phyloP scores from a whole-genome alignment of 2,329 filamentous ascomycete genomes.

The Aureobasidium sp. region DNA sequence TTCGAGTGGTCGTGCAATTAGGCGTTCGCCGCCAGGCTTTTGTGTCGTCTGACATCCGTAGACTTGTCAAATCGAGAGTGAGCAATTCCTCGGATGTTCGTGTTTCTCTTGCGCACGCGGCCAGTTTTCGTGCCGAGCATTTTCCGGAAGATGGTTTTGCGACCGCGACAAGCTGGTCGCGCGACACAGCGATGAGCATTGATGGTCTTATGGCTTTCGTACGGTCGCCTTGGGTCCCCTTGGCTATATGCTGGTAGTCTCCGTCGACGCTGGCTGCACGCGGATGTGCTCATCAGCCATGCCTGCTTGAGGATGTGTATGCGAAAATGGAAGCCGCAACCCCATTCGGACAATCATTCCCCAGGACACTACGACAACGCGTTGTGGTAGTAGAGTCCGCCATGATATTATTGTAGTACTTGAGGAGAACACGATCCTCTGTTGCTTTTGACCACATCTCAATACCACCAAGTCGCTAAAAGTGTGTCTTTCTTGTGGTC shows the following conservation, averaged over 20 bases:
- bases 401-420: background rate
- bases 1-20: background rate
- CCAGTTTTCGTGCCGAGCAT: background rate
- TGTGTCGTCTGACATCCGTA: background rate
- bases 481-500: background rate
- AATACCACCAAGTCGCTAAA: background rate
- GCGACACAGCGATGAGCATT: background rate
- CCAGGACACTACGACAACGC: background rate
- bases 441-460: background rate
- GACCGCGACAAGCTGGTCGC: background rate
- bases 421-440: background rate
- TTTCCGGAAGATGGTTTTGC: background rate
- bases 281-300: background rate
- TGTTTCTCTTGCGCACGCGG: background rate
- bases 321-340: conserved; percentile 25
- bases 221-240: background rate
- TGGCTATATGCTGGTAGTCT: background rate
- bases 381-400: background rate
- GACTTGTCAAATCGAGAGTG: background rate
- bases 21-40: background rate
- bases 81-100: background rate
- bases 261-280: background rate
- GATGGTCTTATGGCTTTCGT: background rate
- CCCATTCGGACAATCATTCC: background rate
- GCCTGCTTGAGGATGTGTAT: background rate